Percentiles rank a stretch among this genome's conserved stretches.
Evolutionary conservation across 2,329 filamentous ascomycete species (phyloP).

Genomic region (Thermoascus crustaceus): DNA sequence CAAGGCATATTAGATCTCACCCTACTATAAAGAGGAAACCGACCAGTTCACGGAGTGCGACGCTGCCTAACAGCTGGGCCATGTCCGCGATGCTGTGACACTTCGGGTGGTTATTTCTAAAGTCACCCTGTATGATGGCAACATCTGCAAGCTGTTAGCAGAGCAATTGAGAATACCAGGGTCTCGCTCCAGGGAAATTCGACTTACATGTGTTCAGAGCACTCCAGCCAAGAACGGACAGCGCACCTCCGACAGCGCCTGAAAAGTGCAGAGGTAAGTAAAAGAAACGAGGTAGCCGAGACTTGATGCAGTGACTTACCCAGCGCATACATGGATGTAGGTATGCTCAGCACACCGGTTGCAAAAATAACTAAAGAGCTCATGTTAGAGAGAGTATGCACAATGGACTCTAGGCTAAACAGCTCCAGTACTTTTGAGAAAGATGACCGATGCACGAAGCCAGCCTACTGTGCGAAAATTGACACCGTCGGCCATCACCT

Average conservation of each 20-base stretch:
- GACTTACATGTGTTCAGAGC: slow-evolving; percentile 43
- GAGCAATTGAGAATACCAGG: too few species aligned
- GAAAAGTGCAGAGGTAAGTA: too few species aligned
- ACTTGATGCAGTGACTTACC: too few species aligned
- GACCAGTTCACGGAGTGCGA: slow-evolving; percentile 44
- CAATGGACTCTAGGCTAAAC: too few species aligned
- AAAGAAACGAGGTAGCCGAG: too few species aligned
- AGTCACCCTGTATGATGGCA: slow-evolving; percentile 43
- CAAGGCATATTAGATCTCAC: too few species aligned
- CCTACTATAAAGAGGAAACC: slow-evolving; percentile 52
- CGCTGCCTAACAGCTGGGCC: slow-evolving; percentile 49
- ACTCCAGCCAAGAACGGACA: slow-evolving; percentile 42
- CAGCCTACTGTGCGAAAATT: slow-evolving; percentile 44
- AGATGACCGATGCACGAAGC: slow-evolving; percentile 42
- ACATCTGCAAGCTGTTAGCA: too few species aligned
- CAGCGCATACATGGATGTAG: slow-evolving; percentile 40
- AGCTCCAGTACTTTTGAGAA: too few species aligned
- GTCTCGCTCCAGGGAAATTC: too few species aligned
- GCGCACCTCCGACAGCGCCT: slow-evolving; percentile 40
- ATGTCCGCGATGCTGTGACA: slow-evolving; percentile 52
- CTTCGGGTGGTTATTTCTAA: slow-evolving; percentile 43
- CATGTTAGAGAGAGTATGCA: too few species aligned
- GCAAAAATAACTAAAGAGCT: slow-evolving; percentile 45
- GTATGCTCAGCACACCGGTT: slow-evolving; percentile 44
- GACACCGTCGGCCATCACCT: too few species aligned